phyloP scores from a whole-genome alignment of 768 basidiomycete species.

The Calocera cornea region DNA sequence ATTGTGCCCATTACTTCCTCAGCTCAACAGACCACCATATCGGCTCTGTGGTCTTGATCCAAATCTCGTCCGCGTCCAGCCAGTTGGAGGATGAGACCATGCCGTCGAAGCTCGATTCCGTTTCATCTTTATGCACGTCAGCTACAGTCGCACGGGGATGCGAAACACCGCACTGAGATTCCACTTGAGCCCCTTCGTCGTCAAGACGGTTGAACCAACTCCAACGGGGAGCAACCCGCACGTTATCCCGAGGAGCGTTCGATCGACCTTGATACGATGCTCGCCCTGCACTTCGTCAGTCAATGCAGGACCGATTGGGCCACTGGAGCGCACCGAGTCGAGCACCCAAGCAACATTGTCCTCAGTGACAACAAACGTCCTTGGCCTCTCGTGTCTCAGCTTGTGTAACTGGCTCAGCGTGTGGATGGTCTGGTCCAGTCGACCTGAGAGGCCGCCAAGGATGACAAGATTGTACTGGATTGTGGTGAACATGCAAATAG shows the following conservation, averaged over 20 bases:
- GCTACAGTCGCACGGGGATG: neutral
- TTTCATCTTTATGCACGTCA: slow-evolving; percentile 32
- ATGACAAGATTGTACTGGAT: slow-evolving; percentile 56
- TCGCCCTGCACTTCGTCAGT: slow-evolving; percentile 44
- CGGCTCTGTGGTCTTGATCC: slow-evolving; percentile 61
- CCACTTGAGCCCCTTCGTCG: slow-evolving; percentile 79
- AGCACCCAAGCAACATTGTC: slow-evolving; percentile 88
- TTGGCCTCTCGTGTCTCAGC: slow-evolving; percentile 43
- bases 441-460: slow-evolving; percentile 78
- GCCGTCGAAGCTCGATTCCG: slow-evolving; percentile 67
- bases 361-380: slow-evolving; percentile 69
- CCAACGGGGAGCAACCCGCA: slow-evolving; percentile 95
- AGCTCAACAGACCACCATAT: slow-evolving; percentile 88
- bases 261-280: slow-evolving; percentile 66
- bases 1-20: slow-evolving; percentile 12
- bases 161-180: slow-evolving; percentile 49
- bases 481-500: neutral
- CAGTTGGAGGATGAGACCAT: slow-evolving; percentile 85
- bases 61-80: slow-evolving; percentile 47
- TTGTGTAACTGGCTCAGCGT: slow-evolving; percentile 76
- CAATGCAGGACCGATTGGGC: neutral
- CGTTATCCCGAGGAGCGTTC: slow-evolving; percentile 60
- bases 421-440: slow-evolving; percentile 89
- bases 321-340: slow-evolving; percentile 39
- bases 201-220: slow-evolving; percentile 56